Evolutionary conservation across 371 early-diverging fungal genomes (phyloP), one percentile per base, ranked within the genome.

Genomic region (Mucor velutinosus): DNA sequence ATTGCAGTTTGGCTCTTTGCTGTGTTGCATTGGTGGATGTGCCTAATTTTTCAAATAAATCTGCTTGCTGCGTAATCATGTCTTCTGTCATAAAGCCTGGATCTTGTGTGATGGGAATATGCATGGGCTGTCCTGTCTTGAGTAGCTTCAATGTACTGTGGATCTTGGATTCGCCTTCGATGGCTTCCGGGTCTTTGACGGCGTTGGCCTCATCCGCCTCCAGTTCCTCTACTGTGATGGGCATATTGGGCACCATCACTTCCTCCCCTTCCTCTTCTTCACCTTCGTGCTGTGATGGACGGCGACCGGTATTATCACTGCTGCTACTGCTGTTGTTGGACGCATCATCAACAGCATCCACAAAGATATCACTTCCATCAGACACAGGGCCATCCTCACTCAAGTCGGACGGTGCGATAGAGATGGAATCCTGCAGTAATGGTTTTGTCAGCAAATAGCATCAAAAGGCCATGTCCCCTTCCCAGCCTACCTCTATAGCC

Each of bases 1-100:
- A 90, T 67, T 96, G 95, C 63, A 94, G 73, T 65, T 89, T 80
- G 0, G 94, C 95, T 7, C 96, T 83, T 64, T 86, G 78, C 53
- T 87, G 85, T 0, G 94, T 88, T 1, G 93, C 94, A 55, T 86
- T 86, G 3, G 79, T 76, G 0, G 93, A 88, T 0, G 91, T 87
- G 0, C 96, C 96, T 37, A 95, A 79, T 2, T 85, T 85, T 71
- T 93, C 93, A 76, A 95, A 87, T 15, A 90, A 75, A 30, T 83
- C 78, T 59, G 94, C 94, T 67, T 92, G 94, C 58, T 92, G 92
- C 11, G 78, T 75, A 23, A 95, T 77, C 95, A 94, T 93, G 76
- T 97, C 97, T 63, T 95, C 94, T 1, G 97, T 95, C 89, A 95
- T 88, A 23, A 90, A 87, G 5, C 94, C 94, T 2, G 88, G 83